Evolutionary conservation across 164 flowering plant species (phyloP).

Genomic region (Amborella trichopoda): DNA sequence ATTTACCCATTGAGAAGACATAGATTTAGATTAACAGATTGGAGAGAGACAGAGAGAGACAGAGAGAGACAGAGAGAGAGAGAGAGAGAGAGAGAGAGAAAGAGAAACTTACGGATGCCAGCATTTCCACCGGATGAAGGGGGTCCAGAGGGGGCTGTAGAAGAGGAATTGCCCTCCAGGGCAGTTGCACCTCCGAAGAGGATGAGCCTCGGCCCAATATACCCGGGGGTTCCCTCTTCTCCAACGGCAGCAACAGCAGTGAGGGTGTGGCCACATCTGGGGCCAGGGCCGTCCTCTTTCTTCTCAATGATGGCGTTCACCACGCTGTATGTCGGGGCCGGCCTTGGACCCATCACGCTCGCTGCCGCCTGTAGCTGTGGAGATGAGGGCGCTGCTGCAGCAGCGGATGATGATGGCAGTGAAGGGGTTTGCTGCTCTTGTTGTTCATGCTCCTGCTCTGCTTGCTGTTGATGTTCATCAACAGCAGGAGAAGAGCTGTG

Average conservation of each 20-base stretch:
- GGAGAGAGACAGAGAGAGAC: not conserved
- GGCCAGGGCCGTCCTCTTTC: conserved; percentile 96
- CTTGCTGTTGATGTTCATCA: conserved; percentile 3
- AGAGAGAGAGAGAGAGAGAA: not conserved
- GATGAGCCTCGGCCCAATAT: conserved; percentile 83
- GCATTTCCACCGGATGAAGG: conserved; percentile 93
- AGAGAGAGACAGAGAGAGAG: not conserved
- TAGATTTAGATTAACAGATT: no score
- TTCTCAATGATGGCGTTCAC: conserved; percentile 78
- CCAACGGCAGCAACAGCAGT: conserved; percentile 95
- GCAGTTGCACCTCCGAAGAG: conserved; percentile 98
- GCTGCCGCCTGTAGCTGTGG: conserved; percentile 24
- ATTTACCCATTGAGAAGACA: no score
- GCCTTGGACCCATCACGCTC: conserved; percentile 69
- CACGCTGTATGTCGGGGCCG: conserved; percentile 76
- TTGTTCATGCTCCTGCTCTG: conserved; percentile 2
- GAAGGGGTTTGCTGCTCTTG: not conserved
- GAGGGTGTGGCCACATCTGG: conserved; percentile 94
- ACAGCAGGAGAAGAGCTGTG: conserved; percentile 2
- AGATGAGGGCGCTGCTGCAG: conserved; percentile 12
- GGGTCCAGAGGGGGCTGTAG: conserved; percentile 77
- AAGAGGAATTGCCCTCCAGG: conserved; percentile 91
- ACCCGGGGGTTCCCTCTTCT: conserved; percentile 83
- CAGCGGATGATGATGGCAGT: conserved; percentile 13
- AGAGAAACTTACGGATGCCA: conserved; percentile 67